phyloP scores from a whole-genome alignment of 108 stramenopile species.

The Skeletonema potamos region DNA sequence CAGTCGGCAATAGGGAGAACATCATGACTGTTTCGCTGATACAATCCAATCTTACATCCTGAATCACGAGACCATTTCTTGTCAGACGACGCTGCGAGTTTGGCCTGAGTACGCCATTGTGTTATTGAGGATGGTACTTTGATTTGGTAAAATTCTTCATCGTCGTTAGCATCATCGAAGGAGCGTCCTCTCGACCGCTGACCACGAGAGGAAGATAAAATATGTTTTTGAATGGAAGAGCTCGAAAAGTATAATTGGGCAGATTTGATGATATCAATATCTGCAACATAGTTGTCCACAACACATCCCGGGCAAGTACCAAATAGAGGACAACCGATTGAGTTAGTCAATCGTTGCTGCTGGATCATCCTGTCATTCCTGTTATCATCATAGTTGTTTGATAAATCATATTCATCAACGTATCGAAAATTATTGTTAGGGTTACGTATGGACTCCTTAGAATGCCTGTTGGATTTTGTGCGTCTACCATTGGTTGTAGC shows the following conservation, averaged over 20 bases:
- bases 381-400: neutral
- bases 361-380: neutral
- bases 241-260: constrained; percentile 77
- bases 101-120: constrained; percentile 84
- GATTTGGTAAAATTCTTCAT: constrained; percentile 70
- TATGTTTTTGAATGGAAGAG: constrained; percentile 59
- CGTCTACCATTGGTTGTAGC: neutral
- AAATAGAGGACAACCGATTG: constrained; percentile 66
- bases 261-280: constrained; percentile 62
- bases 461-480: neutral
- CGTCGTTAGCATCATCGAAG: constrained; percentile 28
- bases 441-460: neutral
- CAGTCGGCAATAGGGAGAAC: constrained; percentile 87
- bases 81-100: constrained; percentile 69
- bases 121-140: constrained; percentile 61
- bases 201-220: constrained; percentile 23
- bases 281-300: constrained; percentile 35
- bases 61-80: constrained; percentile 56
- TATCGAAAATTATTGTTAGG: neutral
- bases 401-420: neutral
- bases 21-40: constrained; percentile 79
- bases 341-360: neutral
- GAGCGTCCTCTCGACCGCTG: constrained; percentile 27
- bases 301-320: constrained; percentile 81
- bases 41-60: constrained; percentile 86